Percentiles rank a stretch among this genome's conserved stretches.
phyloP scores from a whole-genome alignment of 345 rosid species.

The Populus tremula region DNA sequence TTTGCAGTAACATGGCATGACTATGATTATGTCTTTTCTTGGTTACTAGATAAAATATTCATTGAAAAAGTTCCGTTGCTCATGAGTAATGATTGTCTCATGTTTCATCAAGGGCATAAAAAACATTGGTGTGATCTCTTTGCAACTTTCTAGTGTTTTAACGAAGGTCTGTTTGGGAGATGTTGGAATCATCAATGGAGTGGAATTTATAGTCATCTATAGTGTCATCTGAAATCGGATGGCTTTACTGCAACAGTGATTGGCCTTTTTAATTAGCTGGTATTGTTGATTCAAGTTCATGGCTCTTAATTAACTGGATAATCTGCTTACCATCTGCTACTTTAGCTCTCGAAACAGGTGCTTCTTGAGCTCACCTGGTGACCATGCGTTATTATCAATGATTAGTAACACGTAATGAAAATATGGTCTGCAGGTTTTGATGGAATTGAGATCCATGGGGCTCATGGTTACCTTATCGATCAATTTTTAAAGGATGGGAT shows the following conservation, averaged over 20 bases:
- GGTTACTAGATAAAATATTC: not conserved
- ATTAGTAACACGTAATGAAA: not conserved
- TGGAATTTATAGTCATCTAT: not conserved
- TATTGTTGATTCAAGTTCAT: not conserved
- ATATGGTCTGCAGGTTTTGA: slow-evolving; percentile 55
- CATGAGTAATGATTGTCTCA: not conserved
- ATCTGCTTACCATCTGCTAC: not conserved
- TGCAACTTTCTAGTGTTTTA: not conserved
- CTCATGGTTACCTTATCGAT: slow-evolving; percentile 84
- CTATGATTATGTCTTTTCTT: not conserved
- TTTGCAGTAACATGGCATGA: not conserved
- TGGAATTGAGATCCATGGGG: slow-evolving; percentile 85
- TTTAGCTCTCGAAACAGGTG: not conserved
- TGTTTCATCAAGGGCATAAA: not conserved
- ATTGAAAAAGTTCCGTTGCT: not conserved
- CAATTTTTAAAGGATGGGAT: slow-evolving; percentile 80
- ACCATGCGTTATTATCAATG: not conserved
- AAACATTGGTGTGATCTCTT: too few relatives aligned
- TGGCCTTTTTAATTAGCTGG: not conserved
- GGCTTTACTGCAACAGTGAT: not conserved
- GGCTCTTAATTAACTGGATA: not conserved
- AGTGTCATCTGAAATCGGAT: not conserved
- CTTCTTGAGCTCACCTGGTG: not conserved
- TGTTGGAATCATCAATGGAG: not conserved
- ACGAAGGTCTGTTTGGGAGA: not conserved